These are phyloP conservation scores for Aureobasidium mangrovei DNA, from an alignment of 2,329 filamentous ascomycete genomes.

Conservation along the genomic window DNA sequence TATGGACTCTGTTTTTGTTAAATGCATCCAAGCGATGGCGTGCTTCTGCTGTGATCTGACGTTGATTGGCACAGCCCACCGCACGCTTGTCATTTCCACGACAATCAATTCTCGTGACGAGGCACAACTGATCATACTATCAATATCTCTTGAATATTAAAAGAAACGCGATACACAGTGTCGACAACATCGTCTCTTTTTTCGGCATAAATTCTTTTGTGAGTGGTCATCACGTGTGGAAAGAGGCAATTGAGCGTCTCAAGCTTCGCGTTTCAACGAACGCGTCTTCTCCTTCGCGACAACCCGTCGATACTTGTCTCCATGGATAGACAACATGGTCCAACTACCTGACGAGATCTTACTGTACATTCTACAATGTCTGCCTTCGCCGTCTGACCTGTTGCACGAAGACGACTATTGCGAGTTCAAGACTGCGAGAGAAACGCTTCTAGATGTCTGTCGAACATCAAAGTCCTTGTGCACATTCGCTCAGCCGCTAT, in stretches of 20 bases:
- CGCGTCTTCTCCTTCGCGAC: neutral
- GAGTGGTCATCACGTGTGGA: too few species aligned
- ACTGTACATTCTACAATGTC: neutral
- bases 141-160: too few species aligned
- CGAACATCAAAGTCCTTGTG: neutral
- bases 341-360: neutral
- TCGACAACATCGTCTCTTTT: too few species aligned
- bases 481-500: neutral
- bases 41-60: slow-evolving; percentile 6
- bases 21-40: neutral
- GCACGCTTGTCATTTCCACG: slow-evolving; percentile 5
- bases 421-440: neutral
- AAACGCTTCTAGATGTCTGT: neutral
- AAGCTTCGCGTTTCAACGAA: too few species aligned
- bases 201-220: too few species aligned
- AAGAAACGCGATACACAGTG: too few species aligned
- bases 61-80: slow-evolving; percentile 4
- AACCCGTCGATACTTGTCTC: neutral
- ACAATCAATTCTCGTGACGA: too few species aligned
- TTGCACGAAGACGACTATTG: neutral
- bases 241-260: too few species aligned
- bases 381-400: neutral
- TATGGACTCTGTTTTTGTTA: neutral
- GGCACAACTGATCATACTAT: too few species aligned
- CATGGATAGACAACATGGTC: neutral